A percentile compares a stretch with the other conserved stretches of the same genome.
Evolutionary conservation across 306 rosid genomes (phyloP).

Genomic region (Comarum palustre): DNA sequence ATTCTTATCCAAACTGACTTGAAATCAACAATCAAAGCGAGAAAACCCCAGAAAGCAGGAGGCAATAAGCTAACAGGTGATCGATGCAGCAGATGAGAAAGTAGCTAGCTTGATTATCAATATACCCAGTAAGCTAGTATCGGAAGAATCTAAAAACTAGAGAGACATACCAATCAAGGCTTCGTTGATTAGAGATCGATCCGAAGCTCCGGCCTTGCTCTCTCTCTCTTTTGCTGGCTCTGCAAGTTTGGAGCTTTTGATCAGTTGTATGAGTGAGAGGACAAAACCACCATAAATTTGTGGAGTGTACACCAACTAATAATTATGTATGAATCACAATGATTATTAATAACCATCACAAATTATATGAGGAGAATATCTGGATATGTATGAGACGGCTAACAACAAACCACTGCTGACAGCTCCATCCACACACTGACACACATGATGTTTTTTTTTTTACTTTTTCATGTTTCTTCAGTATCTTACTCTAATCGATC

Average conservation of each 20-base stretch:
- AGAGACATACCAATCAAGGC: neutral
- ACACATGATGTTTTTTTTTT: neutral
- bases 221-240: neutral
- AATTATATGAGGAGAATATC: neutral
- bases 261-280: neutral
- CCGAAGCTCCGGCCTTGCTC: neutral
- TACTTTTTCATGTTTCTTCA: too few relatives aligned
- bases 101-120: conserved; percentile 31
- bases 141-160: conserved; percentile 4
- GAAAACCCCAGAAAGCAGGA: neutral
- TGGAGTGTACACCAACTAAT: neutral
- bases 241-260: neutral
- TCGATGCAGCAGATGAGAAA: neutral
- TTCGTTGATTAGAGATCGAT: neutral
- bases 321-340: neutral
- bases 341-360: neutral
- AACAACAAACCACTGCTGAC: conserved; percentile 11
- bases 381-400: neutral
- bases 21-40: neutral
- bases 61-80: conserved; percentile 13
- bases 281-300: neutral
- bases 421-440: neutral
- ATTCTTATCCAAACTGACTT: conserved; percentile 13
- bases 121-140: neutral
- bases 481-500: neutral